Conservation (phyloP, 2,329 filamentous ascomycete genomes). For the Penicillium sp. region DNA sequence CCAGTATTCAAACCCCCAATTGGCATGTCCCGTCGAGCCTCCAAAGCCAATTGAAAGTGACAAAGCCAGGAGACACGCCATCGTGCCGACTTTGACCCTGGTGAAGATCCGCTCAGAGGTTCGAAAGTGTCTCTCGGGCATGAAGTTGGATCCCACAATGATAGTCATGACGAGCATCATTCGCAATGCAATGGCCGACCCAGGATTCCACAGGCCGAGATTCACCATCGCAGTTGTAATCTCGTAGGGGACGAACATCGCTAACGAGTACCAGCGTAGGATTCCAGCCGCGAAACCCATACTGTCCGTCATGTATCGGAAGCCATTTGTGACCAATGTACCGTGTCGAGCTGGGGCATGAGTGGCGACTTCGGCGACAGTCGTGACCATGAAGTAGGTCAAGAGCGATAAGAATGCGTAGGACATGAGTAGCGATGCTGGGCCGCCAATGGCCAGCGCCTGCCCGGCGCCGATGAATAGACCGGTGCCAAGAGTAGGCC, state of each 20-base stretch:
- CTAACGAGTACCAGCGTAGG: constrained; percentile 54
- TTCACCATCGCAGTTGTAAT: constrained; percentile 70
- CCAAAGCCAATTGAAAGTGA: constrained; percentile 60
- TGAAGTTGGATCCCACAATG: constrained; percentile 57
- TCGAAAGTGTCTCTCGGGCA: constrained; percentile 57
- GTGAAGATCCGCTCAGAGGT: constrained; percentile 58
- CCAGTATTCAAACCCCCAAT: constrained; percentile 60
- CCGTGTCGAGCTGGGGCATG: constrained; percentile 47
- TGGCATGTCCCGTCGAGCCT: constrained; percentile 54
- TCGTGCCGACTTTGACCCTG: constrained; percentile 56
- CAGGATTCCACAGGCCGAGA: constrained; percentile 63
- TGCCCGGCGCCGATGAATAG: constrained; percentile 61
- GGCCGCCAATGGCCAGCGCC: constrained; percentile 59
- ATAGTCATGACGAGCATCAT: constrained; percentile 63
- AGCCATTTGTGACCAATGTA: constrained; percentile 48
- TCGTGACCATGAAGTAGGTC: constrained; percentile 56
- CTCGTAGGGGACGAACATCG: constrained; percentile 60
- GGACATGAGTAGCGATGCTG: constrained; percentile 58
- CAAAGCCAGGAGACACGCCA: constrained; percentile 56
- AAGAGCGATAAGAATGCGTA: constrained; percentile 57
- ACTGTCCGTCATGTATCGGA: constrained; percentile 47
- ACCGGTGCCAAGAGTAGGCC: constrained; percentile 63
- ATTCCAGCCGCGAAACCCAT: constrained; percentile 48
- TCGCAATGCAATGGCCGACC: constrained; percentile 47
- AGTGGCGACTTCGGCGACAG: constrained; percentile 47